Conservation (phyloP, 2,329 filamentous ascomycete genomes). For the Aureobasidium sp. region DNA sequence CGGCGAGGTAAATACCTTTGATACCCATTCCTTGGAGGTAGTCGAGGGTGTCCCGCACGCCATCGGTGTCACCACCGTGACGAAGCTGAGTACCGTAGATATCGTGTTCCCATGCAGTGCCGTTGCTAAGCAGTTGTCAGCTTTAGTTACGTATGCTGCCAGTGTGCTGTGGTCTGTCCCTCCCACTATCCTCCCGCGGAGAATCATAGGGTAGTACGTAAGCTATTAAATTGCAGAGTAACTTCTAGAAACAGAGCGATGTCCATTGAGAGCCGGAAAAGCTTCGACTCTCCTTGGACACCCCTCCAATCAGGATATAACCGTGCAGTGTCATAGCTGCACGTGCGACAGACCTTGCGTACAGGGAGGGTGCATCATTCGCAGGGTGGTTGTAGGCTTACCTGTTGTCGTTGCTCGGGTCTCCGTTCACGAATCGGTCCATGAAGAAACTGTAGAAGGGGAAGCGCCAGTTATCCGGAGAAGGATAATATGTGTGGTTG, state of each 20-base stretch:
- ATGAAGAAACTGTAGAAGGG: conserved; percentile 58
- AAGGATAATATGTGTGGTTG: conserved; percentile 44
- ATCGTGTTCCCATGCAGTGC: conserved; percentile 53
- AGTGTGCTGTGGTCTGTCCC: too few relatives aligned
- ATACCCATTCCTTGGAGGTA: conserved; percentile 57
- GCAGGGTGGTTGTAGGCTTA: not conserved
- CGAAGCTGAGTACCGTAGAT: conserved; percentile 52
- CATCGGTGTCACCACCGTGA: conserved; percentile 51
- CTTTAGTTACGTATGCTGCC: not conserved
- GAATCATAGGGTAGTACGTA: not conserved
- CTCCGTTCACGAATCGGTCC: conserved; percentile 56
- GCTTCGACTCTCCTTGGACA: not conserved
- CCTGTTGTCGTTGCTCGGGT: conserved; percentile 54
- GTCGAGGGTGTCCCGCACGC: conserved; percentile 52
- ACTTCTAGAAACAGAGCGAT: not conserved
- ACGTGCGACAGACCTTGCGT: not conserved
- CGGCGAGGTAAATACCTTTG: conserved; percentile 50
- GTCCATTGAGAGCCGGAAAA: not conserved
- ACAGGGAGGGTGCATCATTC: too few relatives aligned
- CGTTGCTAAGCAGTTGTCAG: conserved; percentile 32
- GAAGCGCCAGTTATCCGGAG: conserved; percentile 55
- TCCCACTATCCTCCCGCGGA: too few relatives aligned
- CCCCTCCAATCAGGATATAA: not conserved
- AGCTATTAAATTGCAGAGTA: not conserved
- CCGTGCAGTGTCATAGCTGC: not conserved